A percentile compares a stretch with the other conserved stretches of the same genome.
phyloP scores from a whole-genome alignment of 1,284 basidiomycete species.

The Neolentinus lepideus region DNA sequence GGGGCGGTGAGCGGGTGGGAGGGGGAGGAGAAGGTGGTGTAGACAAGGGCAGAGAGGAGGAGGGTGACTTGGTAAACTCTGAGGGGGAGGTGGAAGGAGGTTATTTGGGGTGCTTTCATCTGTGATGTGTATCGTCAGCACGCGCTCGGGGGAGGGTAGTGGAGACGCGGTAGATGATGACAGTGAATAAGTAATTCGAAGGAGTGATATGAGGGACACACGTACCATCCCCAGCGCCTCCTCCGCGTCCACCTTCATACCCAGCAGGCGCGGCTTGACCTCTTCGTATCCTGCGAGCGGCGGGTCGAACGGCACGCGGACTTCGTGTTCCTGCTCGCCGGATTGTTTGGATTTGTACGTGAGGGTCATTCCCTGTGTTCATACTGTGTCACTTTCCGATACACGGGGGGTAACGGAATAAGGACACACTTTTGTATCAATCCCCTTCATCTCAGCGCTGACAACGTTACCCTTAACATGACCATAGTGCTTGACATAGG shows the following conservation, averaged over 20 bases:
- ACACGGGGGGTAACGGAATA: neutral
- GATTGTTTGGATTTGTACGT: conserved; percentile 45
- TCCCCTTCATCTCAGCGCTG: conserved; percentile 58
- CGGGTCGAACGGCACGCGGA: conserved; percentile 56
- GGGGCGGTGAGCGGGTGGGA: conserved; percentile 19
- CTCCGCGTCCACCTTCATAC: conserved; percentile 69
- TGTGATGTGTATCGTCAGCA: conserved; percentile 17
- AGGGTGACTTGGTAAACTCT: conserved; percentile 14
- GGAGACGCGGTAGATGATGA: neutral
- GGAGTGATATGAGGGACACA: conserved; percentile 2
- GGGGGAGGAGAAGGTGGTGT: conserved; percentile 32
- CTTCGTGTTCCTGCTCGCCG: conserved; percentile 35
- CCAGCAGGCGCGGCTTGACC: conserved; percentile 68
- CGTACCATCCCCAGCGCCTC: conserved; percentile 70
- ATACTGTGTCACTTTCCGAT: neutral
- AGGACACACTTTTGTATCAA: conserved; percentile 48
- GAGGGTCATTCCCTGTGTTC: conserved; percentile 59
- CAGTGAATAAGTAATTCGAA: neutral
- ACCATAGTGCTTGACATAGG: conserved; percentile 70
- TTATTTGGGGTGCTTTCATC: conserved; percentile 58
- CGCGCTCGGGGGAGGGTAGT: neutral
- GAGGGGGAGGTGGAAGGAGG: conserved; percentile 41
- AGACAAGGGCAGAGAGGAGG: conserved; percentile 27
- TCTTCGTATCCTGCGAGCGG: conserved; percentile 68
- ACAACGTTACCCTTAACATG: conserved; percentile 47